Base-by-base conservation (phyloP, 345 rosid genomes). In the Brassica rapa region DNA sequence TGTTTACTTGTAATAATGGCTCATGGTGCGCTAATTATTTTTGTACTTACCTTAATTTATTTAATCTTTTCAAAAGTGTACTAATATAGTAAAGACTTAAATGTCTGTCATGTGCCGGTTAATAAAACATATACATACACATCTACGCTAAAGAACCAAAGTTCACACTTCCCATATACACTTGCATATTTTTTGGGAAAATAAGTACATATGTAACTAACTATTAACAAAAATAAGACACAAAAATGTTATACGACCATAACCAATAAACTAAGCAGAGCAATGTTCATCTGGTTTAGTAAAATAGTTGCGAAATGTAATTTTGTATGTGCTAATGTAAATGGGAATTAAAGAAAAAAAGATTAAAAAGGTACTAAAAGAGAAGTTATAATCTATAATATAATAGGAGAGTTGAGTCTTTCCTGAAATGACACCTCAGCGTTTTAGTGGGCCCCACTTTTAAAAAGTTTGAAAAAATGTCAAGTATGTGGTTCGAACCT, bases 1-100 rank as follows among this genome's bases (percentile, higher is more conserved):
- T 73, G 66, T 51, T 73, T 73, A 49, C 66, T 68, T 61, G 82
- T 79, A 62, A 73, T 79, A 73, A 73, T 79, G 66, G 60, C 61
- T 62, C 71, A 53, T 73, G 66, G 78, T 79, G 78, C 74, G 74
- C 51, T 79, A n/a, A 73, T 79, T 73, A 65, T 70, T 43, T 78
- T 30, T 78, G 66, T 49, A 39, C 68, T 71, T 41, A 3, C 8
- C 61, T 19, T 56, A 64, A 43, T 35, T 35, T n/a, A 16, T 62
- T 53, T 53, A 25, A 53, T 41, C 75, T 65, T 67, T 72, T 41
- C 21, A 29, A 78, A 71, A 71, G 53, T 56, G 21, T 41, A 27
- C 25, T 53, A 41, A 71, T 29, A 27, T 46, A 55, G 9, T 25
- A 61, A 62, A 27, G 0, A 64, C 67, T 55, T 55, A 37, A 65